These are phyloP conservation scores for Venturia aucupariae DNA, from an alignment of 2,329 filamentous ascomycete species.

Conservation along the genomic window DNA sequence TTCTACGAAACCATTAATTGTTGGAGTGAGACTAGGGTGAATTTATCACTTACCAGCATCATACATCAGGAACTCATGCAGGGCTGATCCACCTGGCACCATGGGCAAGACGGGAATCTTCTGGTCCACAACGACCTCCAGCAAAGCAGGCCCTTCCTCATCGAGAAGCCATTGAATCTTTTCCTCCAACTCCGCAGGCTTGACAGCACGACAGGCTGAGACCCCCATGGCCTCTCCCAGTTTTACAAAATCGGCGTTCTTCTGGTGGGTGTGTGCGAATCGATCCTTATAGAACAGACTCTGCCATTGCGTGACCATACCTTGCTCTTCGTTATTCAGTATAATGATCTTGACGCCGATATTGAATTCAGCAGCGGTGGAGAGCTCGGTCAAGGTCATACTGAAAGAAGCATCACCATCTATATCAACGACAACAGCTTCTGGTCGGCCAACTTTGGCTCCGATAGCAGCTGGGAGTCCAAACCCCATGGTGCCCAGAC, in stretches of 20 bases:
- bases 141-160: constrained; percentile 74
- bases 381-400: constrained; percentile 95
- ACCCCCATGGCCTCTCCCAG: constrained; percentile 86
- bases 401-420: constrained; percentile 98
- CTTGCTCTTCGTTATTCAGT: constrained; percentile 95
- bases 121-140: constrained; percentile 84
- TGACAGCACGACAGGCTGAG: constrained; percentile 60
- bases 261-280: constrained; percentile 85
- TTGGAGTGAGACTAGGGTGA: background rate
- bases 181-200: constrained; percentile 68
- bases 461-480: constrained; percentile 92
- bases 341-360: constrained; percentile 94
- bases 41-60: constrained; percentile 55
- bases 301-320: constrained; percentile 99
- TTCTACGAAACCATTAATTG: constrained; percentile 15
- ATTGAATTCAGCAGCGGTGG: constrained; percentile 88
- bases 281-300: constrained; percentile 94
- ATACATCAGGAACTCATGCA: constrained; percentile 91
- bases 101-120: constrained; percentile 94
- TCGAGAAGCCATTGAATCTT: constrained; percentile 83
- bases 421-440: constrained; percentile 86
- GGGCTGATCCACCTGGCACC: constrained; percentile 77
- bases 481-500: constrained; percentile 92
- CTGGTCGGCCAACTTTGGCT: constrained; percentile 75
- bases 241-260: constrained; percentile 94